A percentile compares a stretch with the other conserved stretches of the same genome.
Conservation (phyloP, 331 rosid genomes). For the Arachis monticola region DNA sequence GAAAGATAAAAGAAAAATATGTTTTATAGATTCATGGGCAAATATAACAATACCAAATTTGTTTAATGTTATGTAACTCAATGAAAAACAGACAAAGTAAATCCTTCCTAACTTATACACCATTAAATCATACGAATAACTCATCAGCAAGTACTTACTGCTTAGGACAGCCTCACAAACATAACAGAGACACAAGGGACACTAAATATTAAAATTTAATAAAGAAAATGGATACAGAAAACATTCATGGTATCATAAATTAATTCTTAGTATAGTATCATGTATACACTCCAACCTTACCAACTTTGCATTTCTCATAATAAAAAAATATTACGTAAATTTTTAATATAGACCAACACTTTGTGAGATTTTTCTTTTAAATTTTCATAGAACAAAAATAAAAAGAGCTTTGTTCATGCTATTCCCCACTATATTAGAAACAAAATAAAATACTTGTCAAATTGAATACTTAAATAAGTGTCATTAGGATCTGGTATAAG, state of each 20-base stretch:
- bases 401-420: neutral
- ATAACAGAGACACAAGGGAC: neutral
- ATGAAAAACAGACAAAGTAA: neutral
- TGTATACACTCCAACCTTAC: neutral
- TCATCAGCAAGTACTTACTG: slow-evolving; percentile 23
- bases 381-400: no score
- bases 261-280: neutral
- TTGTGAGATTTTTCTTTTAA: neutral
- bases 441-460: neutral
- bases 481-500: neutral
- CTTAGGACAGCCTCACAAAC: neutral
- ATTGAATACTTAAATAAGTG: neutral
- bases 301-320: neutral
- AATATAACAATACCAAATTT: neutral
- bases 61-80: neutral
- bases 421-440: neutral
- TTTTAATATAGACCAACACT: neutral
- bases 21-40: slow-evolving; percentile 5
- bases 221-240: neutral
- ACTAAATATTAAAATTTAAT: neutral
- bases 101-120: slow-evolving; percentile 14
- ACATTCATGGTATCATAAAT: no score
- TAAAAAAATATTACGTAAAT: no score
- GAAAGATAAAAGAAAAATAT: slow-evolving; percentile 31
- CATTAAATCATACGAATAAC: slow-evolving; percentile 6